These are phyloP conservation scores for Ascomycota sp. DNA, from an alignment of 2,329 filamentous ascomycete species.

Conservation along the genomic window DNA sequence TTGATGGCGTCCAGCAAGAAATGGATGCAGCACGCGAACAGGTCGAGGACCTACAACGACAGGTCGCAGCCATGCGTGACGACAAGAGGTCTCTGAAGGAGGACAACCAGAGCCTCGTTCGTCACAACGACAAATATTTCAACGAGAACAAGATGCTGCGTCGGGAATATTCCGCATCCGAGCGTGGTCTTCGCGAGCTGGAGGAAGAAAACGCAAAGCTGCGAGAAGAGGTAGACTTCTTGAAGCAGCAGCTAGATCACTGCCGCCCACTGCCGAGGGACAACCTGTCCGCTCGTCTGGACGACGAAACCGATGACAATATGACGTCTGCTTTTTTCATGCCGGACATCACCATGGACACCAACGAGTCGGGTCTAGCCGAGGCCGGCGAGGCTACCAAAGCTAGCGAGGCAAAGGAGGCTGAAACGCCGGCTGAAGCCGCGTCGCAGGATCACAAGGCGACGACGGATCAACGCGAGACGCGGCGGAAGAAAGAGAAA, in stretches of 20 bases:
- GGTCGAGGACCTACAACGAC: slow-evolving; percentile 16
- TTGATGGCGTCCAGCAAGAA: slow-evolving; percentile 18
- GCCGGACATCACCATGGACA: slow-evolving; percentile 32
- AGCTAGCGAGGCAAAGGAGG: slow-evolving; percentile 11
- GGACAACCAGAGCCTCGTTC: slow-evolving; percentile 29
- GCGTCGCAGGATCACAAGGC: slow-evolving; percentile 12
- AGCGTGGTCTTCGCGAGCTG: slow-evolving; percentile 22
- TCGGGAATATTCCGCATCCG: slow-evolving; percentile 25
- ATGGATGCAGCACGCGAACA: slow-evolving; percentile 18
- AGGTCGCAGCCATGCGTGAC: slow-evolving; percentile 16
- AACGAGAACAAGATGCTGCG: slow-evolving; percentile 27
- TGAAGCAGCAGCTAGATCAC: slow-evolving; percentile 22
- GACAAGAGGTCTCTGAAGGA: slow-evolving; percentile 24
- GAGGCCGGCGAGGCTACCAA: no score
- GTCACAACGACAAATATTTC: slow-evolving; percentile 32
- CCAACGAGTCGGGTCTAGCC: slow-evolving; percentile 11
- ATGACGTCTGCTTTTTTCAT: slow-evolving; percentile 37
- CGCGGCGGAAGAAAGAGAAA: slow-evolving; percentile 8
- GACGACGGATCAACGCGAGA: slow-evolving; percentile 7
- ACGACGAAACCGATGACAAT: slow-evolving; percentile 23
- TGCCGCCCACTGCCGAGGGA: slow-evolving; percentile 16
- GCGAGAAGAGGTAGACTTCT: slow-evolving; percentile 22
- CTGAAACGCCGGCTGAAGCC: slow-evolving; percentile 9
- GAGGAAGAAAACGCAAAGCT: slow-evolving; percentile 24
- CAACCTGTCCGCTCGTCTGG: slow-evolving; percentile 13